phyloP scores from a whole-genome alignment of 257 asterid species.

The Solanum infundibuliforme region DNA sequence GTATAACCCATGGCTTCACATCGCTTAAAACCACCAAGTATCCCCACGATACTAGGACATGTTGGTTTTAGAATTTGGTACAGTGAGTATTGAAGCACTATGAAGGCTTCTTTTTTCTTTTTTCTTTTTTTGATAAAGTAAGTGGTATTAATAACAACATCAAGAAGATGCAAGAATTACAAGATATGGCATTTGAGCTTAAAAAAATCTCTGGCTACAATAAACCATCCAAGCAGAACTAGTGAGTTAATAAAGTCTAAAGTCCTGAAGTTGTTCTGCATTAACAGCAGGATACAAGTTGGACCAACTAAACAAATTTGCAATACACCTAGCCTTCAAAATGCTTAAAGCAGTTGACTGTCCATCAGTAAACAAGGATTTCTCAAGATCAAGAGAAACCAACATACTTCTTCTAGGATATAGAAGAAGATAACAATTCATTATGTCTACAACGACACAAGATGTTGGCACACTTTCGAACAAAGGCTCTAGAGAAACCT shows the following conservation, averaged over 20 bases:
- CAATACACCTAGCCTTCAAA: too few species aligned
- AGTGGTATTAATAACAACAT: too few species aligned
- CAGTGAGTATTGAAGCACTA: background rate
- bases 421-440: background rate
- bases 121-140: too few species aligned
- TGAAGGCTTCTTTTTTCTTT: background rate
- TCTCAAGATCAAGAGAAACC: background rate
- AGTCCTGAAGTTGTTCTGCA: too few species aligned
- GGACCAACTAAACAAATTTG: too few species aligned
- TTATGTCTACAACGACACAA: background rate
- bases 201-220: too few species aligned
- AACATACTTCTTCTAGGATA: background rate
- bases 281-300: too few species aligned
- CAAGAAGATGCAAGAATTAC: too few species aligned
- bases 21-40: background rate
- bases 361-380: background rate
- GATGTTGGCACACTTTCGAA: background rate
- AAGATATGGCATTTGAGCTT: too few species aligned
- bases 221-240: too few species aligned
- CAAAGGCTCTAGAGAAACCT: background rate
- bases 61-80: background rate
- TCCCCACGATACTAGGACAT: background rate
- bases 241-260: too few species aligned
- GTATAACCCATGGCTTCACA: background rate
- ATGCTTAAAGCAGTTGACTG: too few species aligned